Evolutionary conservation across 164 flowering plant genomes (phyloP).

Genomic region (Kingdonia uniflora): DNA sequence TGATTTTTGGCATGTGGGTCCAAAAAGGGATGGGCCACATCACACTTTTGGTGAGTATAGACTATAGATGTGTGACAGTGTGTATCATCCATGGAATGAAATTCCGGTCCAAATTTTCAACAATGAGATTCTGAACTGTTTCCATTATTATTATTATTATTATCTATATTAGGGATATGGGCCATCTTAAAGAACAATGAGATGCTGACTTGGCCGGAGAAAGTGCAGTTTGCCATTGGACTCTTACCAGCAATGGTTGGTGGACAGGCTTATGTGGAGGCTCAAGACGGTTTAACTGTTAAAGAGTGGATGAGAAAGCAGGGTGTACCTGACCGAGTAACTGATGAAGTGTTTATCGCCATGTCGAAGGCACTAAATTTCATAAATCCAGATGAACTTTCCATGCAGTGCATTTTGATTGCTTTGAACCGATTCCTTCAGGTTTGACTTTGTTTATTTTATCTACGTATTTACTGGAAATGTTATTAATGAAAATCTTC

Average conservation of each 20-base stretch:
- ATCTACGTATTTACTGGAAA: not conserved
- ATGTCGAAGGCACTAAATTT: conserved; percentile 99
- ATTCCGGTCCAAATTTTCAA: no score
- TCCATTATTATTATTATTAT: no score
- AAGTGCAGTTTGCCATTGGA: conserved; percentile 88
- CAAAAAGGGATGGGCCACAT: no score
- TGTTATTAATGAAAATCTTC: no score
- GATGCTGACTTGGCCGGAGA: conserved; percentile 97
- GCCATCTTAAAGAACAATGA: conserved; percentile 93
- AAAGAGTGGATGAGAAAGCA: conserved; percentile 96
- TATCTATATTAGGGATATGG: conserved; percentile 82
- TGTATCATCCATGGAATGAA: no score
- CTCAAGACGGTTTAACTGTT: conserved; percentile 88
- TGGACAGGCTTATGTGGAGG: conserved; percentile 95
- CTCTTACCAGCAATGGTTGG: conserved; percentile 94
- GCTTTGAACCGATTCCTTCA: conserved; percentile 96
- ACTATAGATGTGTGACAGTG: no score
- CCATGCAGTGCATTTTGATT: conserved; percentile 95
- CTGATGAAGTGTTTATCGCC: conserved; percentile 88
- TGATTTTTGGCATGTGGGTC: no score
- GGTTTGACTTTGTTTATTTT: conserved; percentile 29
- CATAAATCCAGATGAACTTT: conserved; percentile 96
- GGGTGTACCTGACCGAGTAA: conserved; percentile 94
- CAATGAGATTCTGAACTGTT: no score
- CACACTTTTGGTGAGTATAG: no score